Percentiles rank a stretch among this genome's conserved stretches.
phyloP scores from a whole-genome alignment of 768 basidiomycete species.

The Calvatia gigantea region DNA sequence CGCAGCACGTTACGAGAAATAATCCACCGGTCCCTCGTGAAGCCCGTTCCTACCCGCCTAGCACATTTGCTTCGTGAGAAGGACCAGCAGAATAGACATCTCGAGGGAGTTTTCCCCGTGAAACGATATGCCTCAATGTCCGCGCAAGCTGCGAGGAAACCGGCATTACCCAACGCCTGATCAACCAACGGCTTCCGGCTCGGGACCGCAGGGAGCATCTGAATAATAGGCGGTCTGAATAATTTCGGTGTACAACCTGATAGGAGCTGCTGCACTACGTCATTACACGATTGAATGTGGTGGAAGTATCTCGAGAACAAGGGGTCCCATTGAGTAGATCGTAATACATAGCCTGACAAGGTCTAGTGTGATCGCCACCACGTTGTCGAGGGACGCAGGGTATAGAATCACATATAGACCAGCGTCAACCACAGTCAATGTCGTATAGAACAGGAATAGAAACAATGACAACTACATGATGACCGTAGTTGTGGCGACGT shows the following conservation, averaged over 20 bases:
- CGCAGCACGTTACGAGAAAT: background rate
- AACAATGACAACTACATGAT: background rate
- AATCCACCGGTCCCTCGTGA: background rate
- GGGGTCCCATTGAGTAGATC: background rate
- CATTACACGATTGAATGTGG: too few relatives aligned
- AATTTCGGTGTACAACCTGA: too few relatives aligned
- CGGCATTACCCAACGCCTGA: too few relatives aligned
- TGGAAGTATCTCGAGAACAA: too few relatives aligned
- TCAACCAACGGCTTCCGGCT: too few relatives aligned
- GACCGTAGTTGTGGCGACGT: background rate
- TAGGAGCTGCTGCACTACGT: too few relatives aligned
- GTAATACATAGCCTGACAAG: background rate
- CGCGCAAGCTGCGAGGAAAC: too few relatives aligned
- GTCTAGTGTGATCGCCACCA: conserved; percentile 1
- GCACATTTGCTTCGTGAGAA: conserved; percentile 1
- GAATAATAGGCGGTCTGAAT: too few relatives aligned
- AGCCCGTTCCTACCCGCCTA: conserved; percentile 2
- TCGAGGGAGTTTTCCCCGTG: too few relatives aligned
- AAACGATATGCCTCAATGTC: too few relatives aligned
- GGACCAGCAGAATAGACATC: conserved; percentile 8
- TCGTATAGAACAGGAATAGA: conserved; percentile 1
- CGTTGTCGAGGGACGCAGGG: background rate
- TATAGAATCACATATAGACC: background rate
- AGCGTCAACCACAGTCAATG: background rate
- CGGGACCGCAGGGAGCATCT: too few relatives aligned